These are phyloP conservation scores for Yamadazyma trypodendri DNA, from an alignment of 1,139 yeast genomes.

Conservation along the genomic window DNA sequence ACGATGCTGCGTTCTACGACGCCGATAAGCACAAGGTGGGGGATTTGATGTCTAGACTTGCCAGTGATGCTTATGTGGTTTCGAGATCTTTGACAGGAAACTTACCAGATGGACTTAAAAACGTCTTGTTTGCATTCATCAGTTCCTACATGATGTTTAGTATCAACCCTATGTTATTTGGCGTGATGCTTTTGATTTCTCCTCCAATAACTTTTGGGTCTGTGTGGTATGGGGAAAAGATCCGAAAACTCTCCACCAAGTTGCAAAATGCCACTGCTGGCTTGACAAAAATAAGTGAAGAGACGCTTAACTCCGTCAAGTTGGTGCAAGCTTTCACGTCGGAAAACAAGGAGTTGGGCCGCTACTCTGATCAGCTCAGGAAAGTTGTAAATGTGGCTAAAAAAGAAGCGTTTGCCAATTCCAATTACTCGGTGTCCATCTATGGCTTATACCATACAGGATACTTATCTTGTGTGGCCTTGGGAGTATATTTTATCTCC, in stretches of 20 bases:
- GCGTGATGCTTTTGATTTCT: conserved; percentile 50
- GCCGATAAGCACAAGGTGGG: conserved; percentile 55
- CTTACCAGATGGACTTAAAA: conserved; percentile 50
- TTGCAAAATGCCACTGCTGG: conserved; percentile 50
- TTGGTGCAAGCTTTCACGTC: conserved; percentile 48
- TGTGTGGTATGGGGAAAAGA: conserved; percentile 49
- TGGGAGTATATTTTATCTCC: conserved; percentile 45
- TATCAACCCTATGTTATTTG: conserved; percentile 45
- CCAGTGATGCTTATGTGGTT: conserved; percentile 55
- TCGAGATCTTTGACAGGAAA: conserved; percentile 46
- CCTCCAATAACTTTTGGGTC: conserved; percentile 55
- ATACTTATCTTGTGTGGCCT: conserved; percentile 44
- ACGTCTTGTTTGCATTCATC: conserved; percentile 42
- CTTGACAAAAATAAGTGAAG: conserved; percentile 46
- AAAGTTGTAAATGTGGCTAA: conserved; percentile 44
- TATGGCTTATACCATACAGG: conserved; percentile 47
- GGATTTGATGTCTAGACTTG: conserved; percentile 51
- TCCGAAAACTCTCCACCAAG: conserved; percentile 42
- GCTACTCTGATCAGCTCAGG: conserved; percentile 41
- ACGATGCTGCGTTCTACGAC: conserved; percentile 52
- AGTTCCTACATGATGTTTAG: conserved; percentile 49
- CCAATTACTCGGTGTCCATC: conserved; percentile 46
- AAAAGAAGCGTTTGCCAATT: conserved; percentile 48
- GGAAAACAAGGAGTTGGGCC: conserved; percentile 42
- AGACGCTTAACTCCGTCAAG: conserved; percentile 44